phyloP scores from a whole-genome alignment of 225 moss, liverwort and hornwort genomes.

The Polytrichum formosum region DNA sequence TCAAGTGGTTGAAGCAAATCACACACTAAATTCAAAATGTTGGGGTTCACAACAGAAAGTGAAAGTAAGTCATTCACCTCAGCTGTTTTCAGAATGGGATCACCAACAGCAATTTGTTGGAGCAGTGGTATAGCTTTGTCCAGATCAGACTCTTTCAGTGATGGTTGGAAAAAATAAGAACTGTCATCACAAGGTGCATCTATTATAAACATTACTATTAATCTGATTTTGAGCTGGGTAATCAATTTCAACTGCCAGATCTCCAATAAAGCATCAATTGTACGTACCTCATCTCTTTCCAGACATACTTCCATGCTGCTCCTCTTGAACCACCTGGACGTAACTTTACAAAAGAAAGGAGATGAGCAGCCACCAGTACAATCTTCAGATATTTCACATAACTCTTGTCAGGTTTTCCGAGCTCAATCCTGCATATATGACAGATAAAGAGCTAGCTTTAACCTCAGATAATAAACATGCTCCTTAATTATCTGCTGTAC shows the following conservation, averaged over 20 bases:
- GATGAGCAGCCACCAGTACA: slow-evolving; percentile 4
- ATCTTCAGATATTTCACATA: slow-evolving; percentile 1
- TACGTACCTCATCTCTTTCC: slow-evolving; percentile 5
- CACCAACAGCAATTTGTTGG: not conserved
- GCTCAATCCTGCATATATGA: not conserved
- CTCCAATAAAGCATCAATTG: not conserved
- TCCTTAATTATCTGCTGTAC: too few species aligned
- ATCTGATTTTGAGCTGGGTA: not conserved
- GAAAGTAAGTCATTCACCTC: not conserved
- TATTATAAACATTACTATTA: too few species aligned
- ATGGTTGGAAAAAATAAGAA: not conserved
- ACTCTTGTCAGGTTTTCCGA: not conserved
- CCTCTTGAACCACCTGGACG: not conserved
- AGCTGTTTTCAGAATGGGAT: not conserved
- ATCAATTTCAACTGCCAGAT: not conserved
- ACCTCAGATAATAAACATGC: too few species aligned
- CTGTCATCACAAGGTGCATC: not conserved
- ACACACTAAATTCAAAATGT: not conserved
- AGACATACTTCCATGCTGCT: slow-evolving; percentile 11
- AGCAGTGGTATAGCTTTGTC: slow-evolving; percentile 2
- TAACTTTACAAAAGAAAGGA: slow-evolving; percentile 1
- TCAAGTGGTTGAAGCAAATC: too few species aligned
- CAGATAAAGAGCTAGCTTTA: not conserved
- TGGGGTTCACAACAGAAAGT: not conserved
- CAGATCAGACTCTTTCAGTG: not conserved